phyloP scores from a whole-genome alignment of 805 yeast genomes.

The Candida maris region DNA sequence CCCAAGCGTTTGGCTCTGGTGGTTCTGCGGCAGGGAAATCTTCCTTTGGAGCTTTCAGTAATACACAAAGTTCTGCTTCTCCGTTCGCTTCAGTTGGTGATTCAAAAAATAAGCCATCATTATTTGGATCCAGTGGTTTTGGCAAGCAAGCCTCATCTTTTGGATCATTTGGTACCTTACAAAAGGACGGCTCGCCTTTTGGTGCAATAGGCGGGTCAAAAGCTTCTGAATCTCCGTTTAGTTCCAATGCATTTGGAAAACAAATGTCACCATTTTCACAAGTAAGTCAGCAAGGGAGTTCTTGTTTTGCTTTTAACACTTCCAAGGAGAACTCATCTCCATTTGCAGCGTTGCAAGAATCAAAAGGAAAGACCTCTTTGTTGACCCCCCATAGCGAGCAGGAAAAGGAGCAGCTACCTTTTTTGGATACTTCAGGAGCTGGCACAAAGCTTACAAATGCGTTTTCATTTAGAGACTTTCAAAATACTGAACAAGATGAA shows the following conservation, averaged over 20 bases:
- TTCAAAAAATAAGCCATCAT: not conserved
- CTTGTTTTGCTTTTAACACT: conserved; percentile 9
- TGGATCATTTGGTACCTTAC: conserved; percentile 1
- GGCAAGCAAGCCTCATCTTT: conserved; percentile 4
- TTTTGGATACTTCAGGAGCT: no score
- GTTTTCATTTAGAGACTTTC: no score
- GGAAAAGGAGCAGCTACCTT: no score
- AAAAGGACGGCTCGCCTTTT: conserved; percentile 2
- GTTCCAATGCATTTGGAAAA: not conserved
- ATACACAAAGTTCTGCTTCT: not conserved
- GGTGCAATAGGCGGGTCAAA: not conserved
- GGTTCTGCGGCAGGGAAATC: not conserved
- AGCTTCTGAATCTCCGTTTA: not conserved
- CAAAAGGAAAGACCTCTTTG: not conserved
- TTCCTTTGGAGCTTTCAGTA: not conserved
- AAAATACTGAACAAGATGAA: no score
- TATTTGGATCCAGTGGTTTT: conserved; percentile 1
- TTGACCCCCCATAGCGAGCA: no score
- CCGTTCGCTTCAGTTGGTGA: conserved; percentile 1
- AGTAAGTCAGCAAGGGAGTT: no score
- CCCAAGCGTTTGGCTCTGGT: not conserved
- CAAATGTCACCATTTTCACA: no score
- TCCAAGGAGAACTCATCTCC: not conserved
- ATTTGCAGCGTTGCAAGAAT: not conserved
- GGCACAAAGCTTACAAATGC: no score